Evolutionary conservation across 208 protist genomes (phyloP).

Genomic region (Dictyostelium gargantuum): DNA sequence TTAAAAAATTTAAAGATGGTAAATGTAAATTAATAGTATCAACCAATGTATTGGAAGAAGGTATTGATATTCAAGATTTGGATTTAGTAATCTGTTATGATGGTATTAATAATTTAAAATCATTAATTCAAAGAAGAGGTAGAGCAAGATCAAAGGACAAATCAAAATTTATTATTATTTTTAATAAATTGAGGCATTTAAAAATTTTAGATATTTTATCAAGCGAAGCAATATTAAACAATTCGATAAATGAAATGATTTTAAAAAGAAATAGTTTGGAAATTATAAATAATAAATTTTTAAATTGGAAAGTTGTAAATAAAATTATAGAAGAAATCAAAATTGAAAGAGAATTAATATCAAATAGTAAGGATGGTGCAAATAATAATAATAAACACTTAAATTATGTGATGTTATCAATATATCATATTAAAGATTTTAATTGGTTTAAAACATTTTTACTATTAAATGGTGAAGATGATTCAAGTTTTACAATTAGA

Average conservation of each 20-base stretch:
- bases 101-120: background rate
- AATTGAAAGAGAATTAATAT: no score
- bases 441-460: background rate
- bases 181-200: background rate
- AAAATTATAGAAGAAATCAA: background rate
- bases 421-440: background rate
- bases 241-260: background rate
- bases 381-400: background rate
- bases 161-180: background rate
- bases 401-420: background rate
- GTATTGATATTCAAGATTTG: slow-evolving; percentile 44
- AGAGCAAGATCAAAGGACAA: slow-evolving; percentile 2
- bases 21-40: background rate
- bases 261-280: background rate
- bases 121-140: slow-evolving; percentile 45
- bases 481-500: background rate
- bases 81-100: slow-evolving; percentile 54
- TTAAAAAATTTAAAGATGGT: slow-evolving; percentile 24
- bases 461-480: no score
- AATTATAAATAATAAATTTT: background rate
- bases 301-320: background rate
- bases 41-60: slow-evolving; percentile 59
- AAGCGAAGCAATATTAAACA: background rate
- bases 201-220: background rate
- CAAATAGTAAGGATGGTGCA: background rate